Evolutionary conservation across 2,329 filamentous ascomycete genomes (phyloP).

Genomic region (Pyrenophora graminea): DNA sequence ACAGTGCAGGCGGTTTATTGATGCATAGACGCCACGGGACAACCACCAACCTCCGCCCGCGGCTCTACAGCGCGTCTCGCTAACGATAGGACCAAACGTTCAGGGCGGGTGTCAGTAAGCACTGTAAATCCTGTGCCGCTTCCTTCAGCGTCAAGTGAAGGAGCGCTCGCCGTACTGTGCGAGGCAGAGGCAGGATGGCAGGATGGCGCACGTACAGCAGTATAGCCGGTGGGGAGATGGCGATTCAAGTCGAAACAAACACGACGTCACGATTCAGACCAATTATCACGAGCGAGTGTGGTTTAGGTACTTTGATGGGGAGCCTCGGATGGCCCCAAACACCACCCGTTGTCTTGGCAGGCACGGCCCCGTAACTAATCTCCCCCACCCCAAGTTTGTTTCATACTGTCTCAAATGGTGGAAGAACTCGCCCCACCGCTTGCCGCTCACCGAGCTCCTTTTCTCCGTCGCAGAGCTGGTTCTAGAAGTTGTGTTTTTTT

Average conservation of each 20-base stretch:
- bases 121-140: not conserved
- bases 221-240: conserved; percentile 2
- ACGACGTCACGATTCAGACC: conserved; percentile 1
- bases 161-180: no score
- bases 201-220: not conserved
- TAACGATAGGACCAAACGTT: not conserved
- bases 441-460: conserved; percentile 6
- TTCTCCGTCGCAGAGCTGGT: conserved; percentile 8
- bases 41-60: not conserved
- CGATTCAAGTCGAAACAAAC: conserved; percentile 3
- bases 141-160: not conserved
- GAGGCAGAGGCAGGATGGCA: not conserved
- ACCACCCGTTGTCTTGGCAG: conserved; percentile 11
- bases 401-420: conserved; percentile 17
- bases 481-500: conserved; percentile 14
- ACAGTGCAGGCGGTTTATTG: no score
- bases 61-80: not conserved
- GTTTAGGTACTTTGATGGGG: not conserved
- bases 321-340: conserved; percentile 16
- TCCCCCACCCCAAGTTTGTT: conserved; percentile 23
- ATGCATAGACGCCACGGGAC: not conserved
- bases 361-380: conserved; percentile 22
- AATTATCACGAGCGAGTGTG: not conserved
- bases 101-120: not conserved
- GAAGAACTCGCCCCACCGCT: conserved; percentile 22